These are phyloP conservation scores for Coemansia furcata DNA, from an alignment of 192 early-diverging fungal species.

Conservation along the genomic window DNA sequence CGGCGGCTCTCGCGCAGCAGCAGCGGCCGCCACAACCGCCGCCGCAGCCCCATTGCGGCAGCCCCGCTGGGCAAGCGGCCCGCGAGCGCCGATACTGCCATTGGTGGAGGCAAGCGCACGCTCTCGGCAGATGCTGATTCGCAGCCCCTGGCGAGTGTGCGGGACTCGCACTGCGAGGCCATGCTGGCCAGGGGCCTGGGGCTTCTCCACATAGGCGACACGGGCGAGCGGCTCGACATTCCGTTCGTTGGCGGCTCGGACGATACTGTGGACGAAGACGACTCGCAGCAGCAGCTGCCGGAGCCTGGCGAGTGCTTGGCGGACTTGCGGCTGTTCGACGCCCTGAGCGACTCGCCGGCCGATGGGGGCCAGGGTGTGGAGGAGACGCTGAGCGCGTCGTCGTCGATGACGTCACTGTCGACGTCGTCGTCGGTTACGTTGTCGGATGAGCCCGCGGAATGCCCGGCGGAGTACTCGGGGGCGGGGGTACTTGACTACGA, in stretches of 20 bases:
- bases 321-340: background rate
- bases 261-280: background rate
- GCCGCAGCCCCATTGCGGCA: background rate
- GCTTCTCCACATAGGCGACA: background rate
- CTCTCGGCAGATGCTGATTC: background rate
- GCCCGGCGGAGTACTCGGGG: background rate
- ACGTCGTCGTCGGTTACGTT: conserved; percentile 27
- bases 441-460: background rate
- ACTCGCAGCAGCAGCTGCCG: background rate
- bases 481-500: conserved; percentile 25
- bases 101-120: background rate
- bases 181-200: background rate
- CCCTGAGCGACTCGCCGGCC: background rate
- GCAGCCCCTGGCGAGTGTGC: background rate
- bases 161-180: background rate
- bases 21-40: background rate
- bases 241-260: background rate
- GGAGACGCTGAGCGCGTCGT: background rate
- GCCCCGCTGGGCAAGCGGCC: background rate
- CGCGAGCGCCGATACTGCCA: background rate
- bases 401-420: conserved; percentile 8
- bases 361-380: too few species aligned
- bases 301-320: conserved; percentile 10
- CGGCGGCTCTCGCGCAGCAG: conserved; percentile 6
- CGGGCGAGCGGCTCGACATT: background rate